Evolutionary conservation across 371 early-diverging fungal genomes (phyloP).

Genomic region (Paraphysoderma sedebokerense): DNA sequence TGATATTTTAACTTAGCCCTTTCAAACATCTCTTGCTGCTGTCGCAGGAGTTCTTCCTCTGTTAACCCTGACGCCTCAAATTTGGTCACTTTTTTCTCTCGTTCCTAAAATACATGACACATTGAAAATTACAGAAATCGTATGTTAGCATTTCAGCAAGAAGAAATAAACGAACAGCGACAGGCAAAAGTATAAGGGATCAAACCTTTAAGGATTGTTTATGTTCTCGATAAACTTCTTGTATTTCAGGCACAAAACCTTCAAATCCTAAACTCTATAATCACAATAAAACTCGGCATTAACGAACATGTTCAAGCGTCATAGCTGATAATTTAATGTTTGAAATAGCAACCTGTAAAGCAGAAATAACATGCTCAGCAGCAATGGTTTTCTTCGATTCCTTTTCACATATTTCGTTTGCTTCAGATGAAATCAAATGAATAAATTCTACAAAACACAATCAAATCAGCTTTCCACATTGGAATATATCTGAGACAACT

Average conservation of each 20-base stretch:
- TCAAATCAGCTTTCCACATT: neutral
- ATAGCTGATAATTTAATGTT: neutral
- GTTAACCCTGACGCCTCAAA: conserved; percentile 78
- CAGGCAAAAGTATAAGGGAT: neutral
- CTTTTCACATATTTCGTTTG: conserved; percentile 95
- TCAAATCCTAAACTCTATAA: conserved; percentile 72
- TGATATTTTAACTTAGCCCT: conserved; percentile 63
- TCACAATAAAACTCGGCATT: neutral
- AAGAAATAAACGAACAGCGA: neutral
- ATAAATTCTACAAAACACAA: conserved; percentile 55
- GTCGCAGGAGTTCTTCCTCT: conserved; percentile 72
- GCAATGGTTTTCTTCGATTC: conserved; percentile 96
- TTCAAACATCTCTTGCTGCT: conserved; percentile 88
- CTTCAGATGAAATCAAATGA: conserved; percentile 78
- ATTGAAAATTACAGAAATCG: neutral
- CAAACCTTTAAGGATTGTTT: conserved; percentile 62
- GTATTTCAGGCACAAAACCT: conserved; percentile 72
- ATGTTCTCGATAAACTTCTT: conserved; percentile 78
- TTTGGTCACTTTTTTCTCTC: conserved; percentile 70
- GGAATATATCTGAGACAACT: neutral
- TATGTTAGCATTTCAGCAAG: neutral
- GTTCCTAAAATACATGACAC: conserved; percentile 28
- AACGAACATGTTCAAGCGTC: neutral
- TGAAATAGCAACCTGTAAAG: conserved; percentile 41
- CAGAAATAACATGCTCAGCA: conserved; percentile 87